phyloP scores from a whole-genome alignment of 1,139 yeast species.

The Kurtzmaniella quercitrusa region DNA sequence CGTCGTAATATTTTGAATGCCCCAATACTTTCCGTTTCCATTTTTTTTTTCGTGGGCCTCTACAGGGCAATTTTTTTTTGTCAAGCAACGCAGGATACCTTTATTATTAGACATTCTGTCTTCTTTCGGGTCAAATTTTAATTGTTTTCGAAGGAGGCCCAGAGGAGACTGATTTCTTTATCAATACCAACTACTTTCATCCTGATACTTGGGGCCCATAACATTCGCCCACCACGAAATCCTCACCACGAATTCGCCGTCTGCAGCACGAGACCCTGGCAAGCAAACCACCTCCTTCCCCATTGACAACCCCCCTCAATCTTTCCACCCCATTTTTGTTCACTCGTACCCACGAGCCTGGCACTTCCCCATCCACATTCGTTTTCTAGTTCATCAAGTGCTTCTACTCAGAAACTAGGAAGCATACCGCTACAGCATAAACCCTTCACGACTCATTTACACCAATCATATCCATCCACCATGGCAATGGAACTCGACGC shows the following conservation, averaged over 20 bases:
- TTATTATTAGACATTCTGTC: background rate
- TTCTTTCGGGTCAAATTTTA: background rate
- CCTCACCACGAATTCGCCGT: background rate
- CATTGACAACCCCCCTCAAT: too few species aligned
- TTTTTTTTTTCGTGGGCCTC: background rate
- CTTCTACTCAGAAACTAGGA: too few species aligned
- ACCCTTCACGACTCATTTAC: background rate
- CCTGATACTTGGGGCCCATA: background rate
- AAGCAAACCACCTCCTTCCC: background rate
- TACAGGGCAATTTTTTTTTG: background rate
- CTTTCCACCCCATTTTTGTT: too few species aligned
- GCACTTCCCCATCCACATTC: too few species aligned
- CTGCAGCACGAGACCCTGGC: background rate
- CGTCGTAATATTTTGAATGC: too few species aligned
- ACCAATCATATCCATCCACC: background rate
- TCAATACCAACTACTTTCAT: background rate
- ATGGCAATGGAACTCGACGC: slow-evolving; percentile 2
- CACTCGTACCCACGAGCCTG: too few species aligned
- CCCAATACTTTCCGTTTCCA: too few species aligned
- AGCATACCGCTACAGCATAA: too few species aligned
- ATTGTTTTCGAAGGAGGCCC: background rate
- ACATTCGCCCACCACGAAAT: background rate
- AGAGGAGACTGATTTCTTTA: background rate
- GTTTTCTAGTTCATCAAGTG: too few species aligned
- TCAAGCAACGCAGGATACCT: background rate